Conservation (phyloP, 2,329 filamentous ascomycete species). For the Microdochium trichocladiopsis region DNA sequence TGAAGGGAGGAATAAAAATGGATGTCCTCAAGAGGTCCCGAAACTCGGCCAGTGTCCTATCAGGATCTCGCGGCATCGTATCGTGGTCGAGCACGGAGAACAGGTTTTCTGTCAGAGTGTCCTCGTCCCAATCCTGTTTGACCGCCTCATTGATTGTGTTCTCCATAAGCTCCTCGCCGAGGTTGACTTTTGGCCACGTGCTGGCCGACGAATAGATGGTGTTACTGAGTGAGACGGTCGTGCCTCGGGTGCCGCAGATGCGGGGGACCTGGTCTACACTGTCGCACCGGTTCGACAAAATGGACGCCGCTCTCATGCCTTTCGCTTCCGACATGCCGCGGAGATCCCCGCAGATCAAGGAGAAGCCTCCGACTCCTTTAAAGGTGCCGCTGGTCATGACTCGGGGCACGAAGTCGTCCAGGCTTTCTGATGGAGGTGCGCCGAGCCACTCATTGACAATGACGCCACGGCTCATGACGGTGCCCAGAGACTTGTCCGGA, state of each 20-base stretch:
- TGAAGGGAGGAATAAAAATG: conserved; percentile 55
- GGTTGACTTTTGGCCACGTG: conserved; percentile 54
- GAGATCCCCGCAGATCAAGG: conserved; percentile 58
- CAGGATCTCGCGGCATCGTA: conserved; percentile 39
- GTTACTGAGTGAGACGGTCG: conserved; percentile 57
- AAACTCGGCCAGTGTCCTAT: conserved; percentile 43
- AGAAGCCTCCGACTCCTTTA: conserved; percentile 59
- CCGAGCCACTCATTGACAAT: conserved; percentile 59
- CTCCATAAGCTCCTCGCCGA: conserved; percentile 39
- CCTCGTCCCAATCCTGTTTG: conserved; percentile 29
- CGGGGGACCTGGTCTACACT: conserved; percentile 48
- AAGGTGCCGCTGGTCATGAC: conserved; percentile 46
- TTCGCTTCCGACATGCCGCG: conserved; percentile 22
- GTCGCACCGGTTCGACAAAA: conserved; percentile 55
- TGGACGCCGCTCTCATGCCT: conserved; percentile 14
- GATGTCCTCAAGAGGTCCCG: conserved; percentile 47
- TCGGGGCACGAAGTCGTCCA: conserved; percentile 41
- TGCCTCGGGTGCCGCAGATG: conserved; percentile 42
- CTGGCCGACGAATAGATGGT: conserved; percentile 45
- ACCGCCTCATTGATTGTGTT: conserved; percentile 33
- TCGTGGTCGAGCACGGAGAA: conserved; percentile 50
- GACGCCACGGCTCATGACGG: conserved; percentile 50
- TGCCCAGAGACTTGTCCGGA: conserved; percentile 43
- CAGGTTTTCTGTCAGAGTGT: conserved; percentile 41
- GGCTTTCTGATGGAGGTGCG: conserved; percentile 36